Percentiles rank a stretch among this genome's conserved stretches.
These are phyloP conservation scores for Syzygium oleosum DNA, from an alignment of 345 rosid genomes.

Conservation along the genomic window DNA sequence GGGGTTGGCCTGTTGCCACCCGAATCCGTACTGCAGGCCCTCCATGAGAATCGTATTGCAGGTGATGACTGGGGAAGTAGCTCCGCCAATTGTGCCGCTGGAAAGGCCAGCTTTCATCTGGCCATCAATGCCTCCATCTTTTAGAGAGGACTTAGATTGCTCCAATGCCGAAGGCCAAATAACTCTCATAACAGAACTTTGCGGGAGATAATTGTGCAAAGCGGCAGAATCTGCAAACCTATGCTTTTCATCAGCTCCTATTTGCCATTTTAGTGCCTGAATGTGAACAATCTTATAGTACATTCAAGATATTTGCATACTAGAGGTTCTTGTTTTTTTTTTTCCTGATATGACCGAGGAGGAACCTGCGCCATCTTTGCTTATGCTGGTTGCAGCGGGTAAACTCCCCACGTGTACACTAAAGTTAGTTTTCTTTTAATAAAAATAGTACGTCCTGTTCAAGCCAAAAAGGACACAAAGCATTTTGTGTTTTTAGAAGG, in stretches of 20 bases:
- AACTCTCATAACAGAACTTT: slow-evolving; percentile 24
- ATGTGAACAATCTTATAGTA: background rate
- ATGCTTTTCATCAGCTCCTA: background rate
- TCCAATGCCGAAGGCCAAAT: slow-evolving; percentile 25
- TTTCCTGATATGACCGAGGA: background rate
- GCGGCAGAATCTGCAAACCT: background rate
- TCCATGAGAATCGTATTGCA: slow-evolving; percentile 49
- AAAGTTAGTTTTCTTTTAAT: too few relatives aligned
- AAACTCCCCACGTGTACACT: background rate
- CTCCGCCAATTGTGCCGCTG: slow-evolving; percentile 35
- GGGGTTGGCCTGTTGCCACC: slow-evolving; percentile 79
- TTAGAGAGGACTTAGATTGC: slow-evolving; percentile 21
- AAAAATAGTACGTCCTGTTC: background rate
- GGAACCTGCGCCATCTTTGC: background rate
- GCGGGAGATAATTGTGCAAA: slow-evolving; percentile 17
- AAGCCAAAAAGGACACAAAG: background rate
- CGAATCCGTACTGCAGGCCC: slow-evolving; percentile 65
- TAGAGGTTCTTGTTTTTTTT: background rate
- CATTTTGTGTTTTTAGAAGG: background rate
- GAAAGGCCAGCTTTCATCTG: slow-evolving; percentile 70
- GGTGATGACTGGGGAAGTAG: slow-evolving; percentile 54
- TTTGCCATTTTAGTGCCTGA: background rate
- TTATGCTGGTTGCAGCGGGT: background rate
- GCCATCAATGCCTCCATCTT: slow-evolving; percentile 63
- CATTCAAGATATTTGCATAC: background rate